phyloP scores from a whole-genome alignment of 768 basidiomycete genomes.

The Exidia glandulosa region DNA sequence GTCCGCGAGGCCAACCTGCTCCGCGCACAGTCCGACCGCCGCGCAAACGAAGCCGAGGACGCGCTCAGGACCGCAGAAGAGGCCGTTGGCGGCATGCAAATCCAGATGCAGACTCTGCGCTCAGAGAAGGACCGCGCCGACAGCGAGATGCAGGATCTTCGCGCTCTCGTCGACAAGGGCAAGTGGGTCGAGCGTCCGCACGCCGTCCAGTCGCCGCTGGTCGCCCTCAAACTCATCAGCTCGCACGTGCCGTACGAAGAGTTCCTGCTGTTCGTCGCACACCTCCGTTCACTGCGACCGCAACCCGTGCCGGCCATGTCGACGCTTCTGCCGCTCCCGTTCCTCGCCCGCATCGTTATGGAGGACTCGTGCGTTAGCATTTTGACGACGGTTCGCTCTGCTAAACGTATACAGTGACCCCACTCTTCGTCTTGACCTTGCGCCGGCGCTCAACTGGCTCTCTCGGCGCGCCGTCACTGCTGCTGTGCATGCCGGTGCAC shows the following conservation, averaged over 20 bases:
- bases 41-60: constrained; percentile 64
- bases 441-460: constrained; percentile 91
- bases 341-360: constrained; percentile 56
- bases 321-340: constrained; percentile 66
- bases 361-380: constrained; percentile 68
- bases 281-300: constrained; percentile 62
- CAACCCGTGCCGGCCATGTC: constrained; percentile 52
- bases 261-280: constrained; percentile 63
- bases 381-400: constrained; percentile 7
- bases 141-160: constrained; percentile 37
- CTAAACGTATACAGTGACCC: constrained; percentile 55
- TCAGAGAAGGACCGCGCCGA: constrained; percentile 56
- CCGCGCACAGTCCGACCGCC: constrained; percentile 48
- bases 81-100: constrained; percentile 72
- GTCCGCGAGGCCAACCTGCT: constrained; percentile 82
- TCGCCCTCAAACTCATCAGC: constrained; percentile 40
- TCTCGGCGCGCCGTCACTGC: constrained; percentile 70
- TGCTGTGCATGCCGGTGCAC: constrained; percentile 79
- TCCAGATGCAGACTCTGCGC: constrained; percentile 68
- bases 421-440: constrained; percentile 84
- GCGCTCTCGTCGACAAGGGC: constrained; percentile 49
- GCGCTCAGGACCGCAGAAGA: constrained; percentile 80
- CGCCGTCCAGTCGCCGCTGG: constrained; percentile 16
- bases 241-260: constrained; percentile 72
- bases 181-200: constrained; percentile 46